phyloP scores from a whole-genome alignment of 345 rosid genomes.

The Syzygium grande region DNA sequence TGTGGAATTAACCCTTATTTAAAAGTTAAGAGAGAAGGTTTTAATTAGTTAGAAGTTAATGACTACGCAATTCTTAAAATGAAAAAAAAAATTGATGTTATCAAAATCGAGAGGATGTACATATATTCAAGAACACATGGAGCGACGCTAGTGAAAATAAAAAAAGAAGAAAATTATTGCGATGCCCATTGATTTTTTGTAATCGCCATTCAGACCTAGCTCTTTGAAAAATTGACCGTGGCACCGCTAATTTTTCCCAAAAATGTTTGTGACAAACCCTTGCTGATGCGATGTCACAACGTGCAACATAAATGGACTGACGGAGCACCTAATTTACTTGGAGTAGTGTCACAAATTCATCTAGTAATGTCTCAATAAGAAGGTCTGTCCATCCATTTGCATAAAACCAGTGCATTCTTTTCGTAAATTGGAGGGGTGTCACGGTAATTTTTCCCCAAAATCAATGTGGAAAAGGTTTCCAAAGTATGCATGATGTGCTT shows the following conservation, averaged over 20 bases:
- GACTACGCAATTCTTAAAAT: not conserved
- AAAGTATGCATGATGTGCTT: not conserved
- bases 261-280: not conserved
- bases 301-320: not conserved
- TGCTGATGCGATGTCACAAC: not conserved
- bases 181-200: not conserved
- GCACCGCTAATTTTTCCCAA: not conserved
- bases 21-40: not conserved
- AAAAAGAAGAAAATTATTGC: not conserved
- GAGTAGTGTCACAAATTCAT: not conserved
- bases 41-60: not conserved
- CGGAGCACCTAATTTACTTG: not conserved
- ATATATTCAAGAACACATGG: not conserved
- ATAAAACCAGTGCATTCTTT: not conserved
- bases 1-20: not conserved
- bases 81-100: not conserved
- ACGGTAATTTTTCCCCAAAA: not conserved
- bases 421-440: not conserved
- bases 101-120: not conserved
- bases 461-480: not conserved
- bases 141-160: not conserved
- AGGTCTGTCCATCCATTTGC: not conserved
- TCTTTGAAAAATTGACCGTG: not conserved
- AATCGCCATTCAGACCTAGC: not conserved
- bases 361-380: not conserved